phyloP scores from a whole-genome alignment of 129 eudicot genomes.

The Erigeron canadensis region DNA sequence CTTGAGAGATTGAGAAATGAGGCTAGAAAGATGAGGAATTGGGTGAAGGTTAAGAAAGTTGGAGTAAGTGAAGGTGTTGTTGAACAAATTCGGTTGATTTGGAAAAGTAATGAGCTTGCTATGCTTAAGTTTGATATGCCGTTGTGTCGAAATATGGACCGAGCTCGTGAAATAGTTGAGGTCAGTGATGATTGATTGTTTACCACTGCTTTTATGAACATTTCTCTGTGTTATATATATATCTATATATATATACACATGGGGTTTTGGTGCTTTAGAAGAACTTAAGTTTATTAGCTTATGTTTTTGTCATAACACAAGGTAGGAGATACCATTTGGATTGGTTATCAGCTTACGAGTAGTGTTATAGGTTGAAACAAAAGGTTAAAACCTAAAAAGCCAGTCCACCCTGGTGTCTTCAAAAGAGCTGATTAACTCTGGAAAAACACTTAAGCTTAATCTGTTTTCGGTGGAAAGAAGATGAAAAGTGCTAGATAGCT shows the following conservation, averaged over 20 bases:
- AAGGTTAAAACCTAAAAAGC: no score
- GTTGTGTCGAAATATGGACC: constrained; percentile 82
- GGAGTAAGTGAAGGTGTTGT: constrained; percentile 81
- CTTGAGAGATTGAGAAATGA: constrained; percentile 75
- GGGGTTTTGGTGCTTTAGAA: no score
- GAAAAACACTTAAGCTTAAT: no score
- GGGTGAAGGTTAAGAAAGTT: constrained; percentile 91
- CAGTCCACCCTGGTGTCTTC: no score
- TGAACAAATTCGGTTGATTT: constrained; percentile 58
- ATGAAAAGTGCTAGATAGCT: no score
- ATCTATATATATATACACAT: no score
- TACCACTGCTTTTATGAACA: neutral
- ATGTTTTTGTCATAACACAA: neutral
- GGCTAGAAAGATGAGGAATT: constrained; percentile 65
- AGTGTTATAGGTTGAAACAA: no score
- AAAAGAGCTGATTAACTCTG: no score
- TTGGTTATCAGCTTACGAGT: no score
- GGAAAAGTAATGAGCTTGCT: constrained; percentile 83
- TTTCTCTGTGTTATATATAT: neutral
- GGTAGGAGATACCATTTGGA: no score
- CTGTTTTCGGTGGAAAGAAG: no score
- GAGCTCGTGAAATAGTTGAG: constrained; percentile 94
- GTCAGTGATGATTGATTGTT: constrained; percentile 37
- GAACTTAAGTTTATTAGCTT: neutral
- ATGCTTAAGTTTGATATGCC: constrained; percentile 86